Conservation (phyloP, 805 yeast genomes). For the Barnettozyma populi region DNA sequence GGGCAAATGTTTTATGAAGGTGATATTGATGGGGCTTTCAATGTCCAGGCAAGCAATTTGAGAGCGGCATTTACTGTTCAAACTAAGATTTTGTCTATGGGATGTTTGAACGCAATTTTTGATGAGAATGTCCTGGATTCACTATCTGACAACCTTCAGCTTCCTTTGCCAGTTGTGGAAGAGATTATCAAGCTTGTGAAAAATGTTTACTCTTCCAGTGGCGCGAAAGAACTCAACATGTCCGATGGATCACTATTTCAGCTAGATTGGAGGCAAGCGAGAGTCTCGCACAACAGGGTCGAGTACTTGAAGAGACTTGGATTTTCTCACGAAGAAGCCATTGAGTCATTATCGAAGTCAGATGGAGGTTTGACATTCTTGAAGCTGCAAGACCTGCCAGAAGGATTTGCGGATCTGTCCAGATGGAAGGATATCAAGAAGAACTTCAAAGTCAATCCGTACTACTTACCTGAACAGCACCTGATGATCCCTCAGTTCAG, state of each 20-base stretch:
- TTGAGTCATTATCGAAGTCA: conserved; percentile 25
- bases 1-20: conserved; percentile 37
- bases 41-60: conserved; percentile 15
- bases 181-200: conserved; percentile 41
- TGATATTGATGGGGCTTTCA: conserved; percentile 17
- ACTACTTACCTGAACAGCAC: conserved; percentile 21
- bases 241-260: conserved; percentile 33
- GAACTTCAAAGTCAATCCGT: conserved; percentile 20
- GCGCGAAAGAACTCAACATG: conserved; percentile 30
- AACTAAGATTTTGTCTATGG: conserved; percentile 34
- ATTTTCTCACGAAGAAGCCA: conserved; percentile 27
- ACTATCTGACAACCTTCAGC: conserved; percentile 21
- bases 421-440: conserved; percentile 27
- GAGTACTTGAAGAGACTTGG: conserved; percentile 31
- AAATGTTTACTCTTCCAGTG: conserved; percentile 34
- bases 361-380: conserved; percentile 29
- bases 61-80: conserved; percentile 33
- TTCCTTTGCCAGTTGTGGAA: conserved; percentile 38
- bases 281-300: conserved; percentile 34
- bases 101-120: conserved; percentile 33
- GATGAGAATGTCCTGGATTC: conserved; percentile 22
- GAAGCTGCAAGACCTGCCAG: conserved; percentile 20
- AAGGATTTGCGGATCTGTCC: conserved; percentile 19
- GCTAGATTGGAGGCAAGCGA: conserved; percentile 32
- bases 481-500: conserved; percentile 36